Evolutionary conservation across 2,329 filamentous ascomycete species (phyloP).

Genomic region (Clonostachys chloroleuca): DNA sequence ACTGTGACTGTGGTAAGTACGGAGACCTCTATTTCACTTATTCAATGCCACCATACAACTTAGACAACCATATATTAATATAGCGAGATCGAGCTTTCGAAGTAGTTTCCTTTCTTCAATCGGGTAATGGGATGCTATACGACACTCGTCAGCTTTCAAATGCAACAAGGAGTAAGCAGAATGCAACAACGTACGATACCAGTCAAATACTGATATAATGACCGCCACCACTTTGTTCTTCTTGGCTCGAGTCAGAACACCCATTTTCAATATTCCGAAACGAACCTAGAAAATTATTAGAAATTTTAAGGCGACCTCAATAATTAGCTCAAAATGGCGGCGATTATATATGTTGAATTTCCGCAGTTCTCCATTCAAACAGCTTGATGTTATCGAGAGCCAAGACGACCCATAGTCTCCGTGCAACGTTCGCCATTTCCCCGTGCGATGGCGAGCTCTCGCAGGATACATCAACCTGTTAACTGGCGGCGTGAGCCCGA

Average conservation of each 20-base stretch:
- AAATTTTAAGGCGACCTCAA: too few relatives aligned
- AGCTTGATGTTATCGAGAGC: too few relatives aligned
- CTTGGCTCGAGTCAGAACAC: slow-evolving; percentile 7
- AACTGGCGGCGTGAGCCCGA: too few relatives aligned
- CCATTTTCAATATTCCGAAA: background rate
- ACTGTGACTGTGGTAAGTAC: slow-evolving; percentile 1
- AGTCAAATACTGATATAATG: slow-evolving; percentile 17
- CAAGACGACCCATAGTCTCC: too few relatives aligned
- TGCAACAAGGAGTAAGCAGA: background rate
- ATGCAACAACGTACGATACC: slow-evolving; percentile 13
- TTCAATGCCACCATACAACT: slow-evolving; percentile 10
- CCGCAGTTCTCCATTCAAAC: too few relatives aligned
- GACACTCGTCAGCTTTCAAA: background rate
- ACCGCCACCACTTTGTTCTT: slow-evolving; percentile 13
- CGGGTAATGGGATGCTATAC: slow-evolving; percentile 15
- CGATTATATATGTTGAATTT: too few relatives aligned
- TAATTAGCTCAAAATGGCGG: too few relatives aligned
- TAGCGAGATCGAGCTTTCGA: slow-evolving; percentile 15
- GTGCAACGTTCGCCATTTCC: too few relatives aligned
- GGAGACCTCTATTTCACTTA: background rate
- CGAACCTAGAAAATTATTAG: too few relatives aligned
- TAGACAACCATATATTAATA: slow-evolving; percentile 13
- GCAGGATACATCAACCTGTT: too few relatives aligned
- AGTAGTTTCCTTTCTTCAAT: slow-evolving; percentile 13
- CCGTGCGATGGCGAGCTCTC: too few relatives aligned